Base-by-base conservation (phyloP, 108 stramenopile genomes). In the Nannochloropsis granulata region DNA sequence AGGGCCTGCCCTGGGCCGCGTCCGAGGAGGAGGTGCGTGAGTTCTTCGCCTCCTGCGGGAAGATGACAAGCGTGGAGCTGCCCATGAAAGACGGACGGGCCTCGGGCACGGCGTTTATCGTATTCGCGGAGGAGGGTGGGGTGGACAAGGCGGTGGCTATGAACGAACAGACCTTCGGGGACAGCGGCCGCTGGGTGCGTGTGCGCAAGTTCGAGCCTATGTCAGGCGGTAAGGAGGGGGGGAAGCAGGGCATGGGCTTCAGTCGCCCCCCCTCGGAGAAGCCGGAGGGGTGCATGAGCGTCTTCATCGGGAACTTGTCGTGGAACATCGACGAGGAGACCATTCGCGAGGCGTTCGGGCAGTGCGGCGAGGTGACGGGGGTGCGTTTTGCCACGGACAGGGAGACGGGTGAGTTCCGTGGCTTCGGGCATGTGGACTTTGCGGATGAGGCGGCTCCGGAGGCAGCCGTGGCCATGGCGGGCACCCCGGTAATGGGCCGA, bases 391-490 rank as follows among this genome's bases (percentile, higher is more conserved):
- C 96, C 12, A 94, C 93, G 83, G 96, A 98, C 88, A 86, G 95
- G 43, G 98, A 99, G 85, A 95, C 94, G 83, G 97, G 97, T 13
- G 94, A 96, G 25, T 98, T 98, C 93, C 94, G 95, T 88, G 98
- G 98, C 7, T 90, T 90, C 45, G 89, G 88, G 19, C 88, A 88
- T 90, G 93, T 98, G 80, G 95, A 97, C 82, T 99, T 98, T 85
- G 92, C 71, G 44, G 92, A 94, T 16, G 95, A 93, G 13, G 93
- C 95, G 56, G 88, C 91, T 43, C 95, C 96, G 16, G 95, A 95
- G 84, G 91, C 85, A 25, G 98, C 97, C 13, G 93, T 97, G 44
- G 91, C 88, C 34, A 78, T 98, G 86, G 95, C 96, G 0, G 97
- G 96, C 23, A 93, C 93, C 12, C 92, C 93, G 26, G 91, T 98